These are phyloP conservation scores for Backusella mclennaniae DNA, from an alignment of 192 early-diverging fungal genomes.

Conservation along the genomic window DNA sequence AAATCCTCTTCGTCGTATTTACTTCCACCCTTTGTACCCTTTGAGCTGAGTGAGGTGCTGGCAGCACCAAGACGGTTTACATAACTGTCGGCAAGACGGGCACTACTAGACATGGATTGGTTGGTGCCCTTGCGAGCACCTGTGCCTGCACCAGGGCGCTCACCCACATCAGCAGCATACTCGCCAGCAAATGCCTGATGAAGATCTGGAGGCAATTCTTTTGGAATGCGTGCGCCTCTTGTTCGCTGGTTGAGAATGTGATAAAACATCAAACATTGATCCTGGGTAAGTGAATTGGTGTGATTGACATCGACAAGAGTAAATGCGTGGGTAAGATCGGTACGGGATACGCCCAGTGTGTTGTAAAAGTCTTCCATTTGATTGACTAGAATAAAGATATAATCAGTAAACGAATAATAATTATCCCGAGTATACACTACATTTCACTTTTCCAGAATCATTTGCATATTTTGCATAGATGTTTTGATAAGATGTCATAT, in stretches of 20 bases:
- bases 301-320: constrained; percentile 54
- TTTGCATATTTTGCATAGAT: constrained; percentile 55
- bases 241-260: constrained; percentile 58
- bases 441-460: constrained; percentile 51
- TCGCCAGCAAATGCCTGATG: constrained; percentile 53
- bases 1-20: constrained; percentile 49
- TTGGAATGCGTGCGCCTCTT: constrained; percentile 50
- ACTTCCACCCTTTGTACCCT: constrained; percentile 17
- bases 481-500: constrained; percentile 54
- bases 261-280: constrained; percentile 55
- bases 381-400: constrained; percentile 36
- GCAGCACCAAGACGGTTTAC: constrained; percentile 36
- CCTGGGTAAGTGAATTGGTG: constrained; percentile 51
- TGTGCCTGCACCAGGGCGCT: constrained; percentile 28
- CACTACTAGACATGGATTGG: constrained; percentile 29
- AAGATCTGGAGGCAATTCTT: constrained; percentile 46
- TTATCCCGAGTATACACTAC: constrained; percentile 21
- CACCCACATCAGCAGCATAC: constrained; percentile 44
- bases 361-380: constrained; percentile 58
- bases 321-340: constrained; percentile 52
- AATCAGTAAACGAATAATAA: background rate
- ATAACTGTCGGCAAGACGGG: constrained; percentile 35
- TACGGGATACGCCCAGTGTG: constrained; percentile 47
- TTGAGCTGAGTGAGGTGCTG: constrained; percentile 31
- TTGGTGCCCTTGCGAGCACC: constrained; percentile 28